phyloP scores from a whole-genome alignment of 805 yeast species.

The Candida mattraensis region DNA sequence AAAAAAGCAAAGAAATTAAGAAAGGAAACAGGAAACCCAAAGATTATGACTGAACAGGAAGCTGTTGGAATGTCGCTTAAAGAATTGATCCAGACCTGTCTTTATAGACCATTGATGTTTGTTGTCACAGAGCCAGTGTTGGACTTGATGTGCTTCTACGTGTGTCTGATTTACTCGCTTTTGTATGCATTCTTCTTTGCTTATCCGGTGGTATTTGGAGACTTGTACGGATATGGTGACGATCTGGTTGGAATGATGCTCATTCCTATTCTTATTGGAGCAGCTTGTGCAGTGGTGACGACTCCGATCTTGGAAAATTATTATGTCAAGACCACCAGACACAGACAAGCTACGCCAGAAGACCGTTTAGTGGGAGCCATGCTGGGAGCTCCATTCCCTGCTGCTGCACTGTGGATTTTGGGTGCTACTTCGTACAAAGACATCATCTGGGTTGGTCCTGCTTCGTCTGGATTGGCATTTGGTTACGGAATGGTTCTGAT shows the following conservation, averaged over 20 bases:
- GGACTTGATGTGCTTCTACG: conserved; percentile 80
- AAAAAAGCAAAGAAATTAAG: conserved; percentile 64
- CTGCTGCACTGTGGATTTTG: conserved; percentile 72
- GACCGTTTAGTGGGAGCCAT: conserved; percentile 79
- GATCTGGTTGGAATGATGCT: conserved; percentile 83
- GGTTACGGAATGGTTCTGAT: conserved; percentile 63
- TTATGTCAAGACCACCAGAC: conserved; percentile 52
- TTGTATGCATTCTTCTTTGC: conserved; percentile 94
- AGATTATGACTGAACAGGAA: conserved; percentile 92
- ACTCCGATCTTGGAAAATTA: conserved; percentile 71
- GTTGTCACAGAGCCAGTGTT: conserved; percentile 80
- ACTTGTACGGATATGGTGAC: conserved; percentile 74
- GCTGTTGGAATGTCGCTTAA: conserved; percentile 68
- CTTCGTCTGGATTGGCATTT: conserved; percentile 57
- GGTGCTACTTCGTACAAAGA: conserved; percentile 77
- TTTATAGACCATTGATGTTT: conserved; percentile 78
- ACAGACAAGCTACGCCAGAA: conserved; percentile 70
- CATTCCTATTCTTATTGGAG: conserved; percentile 89
- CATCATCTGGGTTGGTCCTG: conserved; percentile 66
- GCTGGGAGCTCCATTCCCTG: conserved; percentile 82
- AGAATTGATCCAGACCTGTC: conserved; percentile 71
- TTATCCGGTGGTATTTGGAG: conserved; percentile 83
- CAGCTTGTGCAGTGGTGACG: conserved; percentile 65
- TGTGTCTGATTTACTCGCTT: conserved; percentile 86
- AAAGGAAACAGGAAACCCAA: conserved; percentile 76